Evolutionary conservation across 1,284 basidiomycete genomes (phyloP).

Genomic region (Ustilago crameri): DNA sequence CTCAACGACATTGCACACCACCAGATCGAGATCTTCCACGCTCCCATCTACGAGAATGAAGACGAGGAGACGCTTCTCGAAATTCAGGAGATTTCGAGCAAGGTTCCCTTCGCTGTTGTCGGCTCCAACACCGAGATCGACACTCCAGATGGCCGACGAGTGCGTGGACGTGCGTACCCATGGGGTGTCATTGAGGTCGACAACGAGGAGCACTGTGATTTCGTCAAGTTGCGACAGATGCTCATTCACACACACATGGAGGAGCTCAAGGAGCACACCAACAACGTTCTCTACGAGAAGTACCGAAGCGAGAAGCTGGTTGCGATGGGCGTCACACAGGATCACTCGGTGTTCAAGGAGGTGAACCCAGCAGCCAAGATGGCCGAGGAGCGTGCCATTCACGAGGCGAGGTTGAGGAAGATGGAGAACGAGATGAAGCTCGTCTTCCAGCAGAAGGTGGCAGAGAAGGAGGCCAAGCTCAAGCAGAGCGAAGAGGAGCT

Average conservation of each 20-base stretch:
- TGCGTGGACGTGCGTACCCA: slow-evolving; percentile 66
- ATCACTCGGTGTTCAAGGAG: slow-evolving; percentile 66
- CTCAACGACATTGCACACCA: slow-evolving; percentile 66
- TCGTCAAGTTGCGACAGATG: slow-evolving; percentile 68
- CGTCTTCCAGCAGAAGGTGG: slow-evolving; percentile 68
- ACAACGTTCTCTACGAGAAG: slow-evolving; percentile 64
- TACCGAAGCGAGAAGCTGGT: slow-evolving; percentile 65
- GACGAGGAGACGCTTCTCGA: slow-evolving; percentile 67
- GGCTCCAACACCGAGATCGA: slow-evolving; percentile 65
- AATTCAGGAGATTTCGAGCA: slow-evolving; percentile 65
- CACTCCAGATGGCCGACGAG: slow-evolving; percentile 64
- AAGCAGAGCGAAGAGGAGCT: slow-evolving; percentile 68
- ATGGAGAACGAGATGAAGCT: slow-evolving; percentile 69
- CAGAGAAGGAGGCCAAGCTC: slow-evolving; percentile 68
- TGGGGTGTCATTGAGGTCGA: slow-evolving; percentile 68
- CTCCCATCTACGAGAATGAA: slow-evolving; percentile 62
- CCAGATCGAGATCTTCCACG: slow-evolving; percentile 65
- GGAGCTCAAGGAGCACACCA: slow-evolving; percentile 67
- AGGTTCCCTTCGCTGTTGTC: slow-evolving; percentile 66
- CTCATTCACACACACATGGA: slow-evolving; percentile 68
- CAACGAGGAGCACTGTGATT: slow-evolving; percentile 68
- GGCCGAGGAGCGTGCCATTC: slow-evolving; percentile 66
- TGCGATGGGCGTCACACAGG: slow-evolving; percentile 64
- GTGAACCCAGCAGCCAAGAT: slow-evolving; percentile 65
- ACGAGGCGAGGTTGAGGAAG: slow-evolving; percentile 67